Evolutionary conservation across 495 filamentous ascomycete genomes (phyloP).

Genomic region (Cladorrhinum samala): DNA sequence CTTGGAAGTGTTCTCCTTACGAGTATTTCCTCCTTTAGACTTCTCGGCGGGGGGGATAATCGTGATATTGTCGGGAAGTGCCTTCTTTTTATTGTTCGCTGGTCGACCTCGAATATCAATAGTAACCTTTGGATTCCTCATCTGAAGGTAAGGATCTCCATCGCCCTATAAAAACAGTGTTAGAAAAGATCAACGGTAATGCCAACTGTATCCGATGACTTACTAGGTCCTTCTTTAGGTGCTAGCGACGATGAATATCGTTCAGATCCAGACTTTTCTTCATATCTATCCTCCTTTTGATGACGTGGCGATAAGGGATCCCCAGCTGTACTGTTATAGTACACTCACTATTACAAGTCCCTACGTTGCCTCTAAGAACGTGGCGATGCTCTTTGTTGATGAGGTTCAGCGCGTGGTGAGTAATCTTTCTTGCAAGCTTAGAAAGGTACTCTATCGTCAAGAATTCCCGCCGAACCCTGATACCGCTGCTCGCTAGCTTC

Average conservation of each 20-base stretch:
- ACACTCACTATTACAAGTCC: not conserved
- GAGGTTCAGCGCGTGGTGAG: not conserved
- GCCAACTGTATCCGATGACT: too few species aligned
- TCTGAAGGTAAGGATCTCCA: too few species aligned
- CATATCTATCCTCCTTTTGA: not conserved
- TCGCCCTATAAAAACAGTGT: too few species aligned
- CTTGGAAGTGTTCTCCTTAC: too few species aligned
- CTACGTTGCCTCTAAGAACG: not conserved
- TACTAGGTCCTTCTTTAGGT: not conserved
- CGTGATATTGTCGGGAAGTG: too few species aligned
- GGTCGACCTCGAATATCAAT: too few species aligned
- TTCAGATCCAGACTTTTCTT: not conserved
- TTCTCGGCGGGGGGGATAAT: too few species aligned
- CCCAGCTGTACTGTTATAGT: not conserved
- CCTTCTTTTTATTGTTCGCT: too few species aligned
- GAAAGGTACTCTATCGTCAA: not conserved
- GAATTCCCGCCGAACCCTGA: not conserved
- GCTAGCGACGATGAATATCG: not conserved
- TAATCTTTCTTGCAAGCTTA: not conserved
- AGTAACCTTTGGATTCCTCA: too few species aligned
- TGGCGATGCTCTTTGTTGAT: not conserved
- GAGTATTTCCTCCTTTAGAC: too few species aligned
- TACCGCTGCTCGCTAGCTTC: not conserved
- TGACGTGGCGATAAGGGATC: not conserved
- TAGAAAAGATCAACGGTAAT: too few species aligned